Base-by-base conservation (phyloP, 2,329 filamentous ascomycete species). In the Aspergillus fumigatiaffinis region DNA sequence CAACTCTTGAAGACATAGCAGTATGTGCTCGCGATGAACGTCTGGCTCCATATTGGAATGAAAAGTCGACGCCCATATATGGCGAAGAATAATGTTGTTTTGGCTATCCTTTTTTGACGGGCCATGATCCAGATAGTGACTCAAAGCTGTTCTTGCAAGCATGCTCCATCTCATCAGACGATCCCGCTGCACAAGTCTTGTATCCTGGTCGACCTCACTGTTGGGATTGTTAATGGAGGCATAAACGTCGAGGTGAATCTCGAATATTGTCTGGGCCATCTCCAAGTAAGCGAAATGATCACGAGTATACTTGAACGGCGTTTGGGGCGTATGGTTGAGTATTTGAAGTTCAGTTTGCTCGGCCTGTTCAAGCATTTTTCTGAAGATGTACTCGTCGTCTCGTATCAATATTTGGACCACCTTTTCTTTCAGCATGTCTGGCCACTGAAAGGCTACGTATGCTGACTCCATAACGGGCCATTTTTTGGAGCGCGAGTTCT, bases 171-270 rank as follows among this genome's bases (percentile, higher is more conserved):
- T 77, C 49, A 79, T 75, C 8, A 89, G 71, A 14, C 86, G 81
- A 66, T 87, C 82, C 53, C 78, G 79, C 64, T 88, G 85, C 8
- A 79, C 60, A 4, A 76, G 67, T 38, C 82, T 78, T n/a, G 79
- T 83, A 4, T 74, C 75, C 29, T 72, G 65, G 57, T 83, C 79
- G 5, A 84, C 79, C 25, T 83, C 79, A 62, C 82, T 87, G 61
- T 80, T 81, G 0, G 84, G 81, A 60, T 82, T 82, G 51, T 83
- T 87, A 63, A 87, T 84, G n/a, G 82, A 74, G 5, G 82, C 82
- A 67, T 85, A 87, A 8, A 87, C 76, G 65, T 89, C 87, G 5
- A 89, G 77, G 65, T 89, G 87, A 32, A 89, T 72, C 68, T 90
- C 87, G 62, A 87, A 88, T 3, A 89, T 73, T 2, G 80, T 80